A percentile compares a stretch with the other conserved stretches of the same genome.
Conservation (phyloP, 148 eudicot genomes). For the Fagopyrum esculentum region DNA sequence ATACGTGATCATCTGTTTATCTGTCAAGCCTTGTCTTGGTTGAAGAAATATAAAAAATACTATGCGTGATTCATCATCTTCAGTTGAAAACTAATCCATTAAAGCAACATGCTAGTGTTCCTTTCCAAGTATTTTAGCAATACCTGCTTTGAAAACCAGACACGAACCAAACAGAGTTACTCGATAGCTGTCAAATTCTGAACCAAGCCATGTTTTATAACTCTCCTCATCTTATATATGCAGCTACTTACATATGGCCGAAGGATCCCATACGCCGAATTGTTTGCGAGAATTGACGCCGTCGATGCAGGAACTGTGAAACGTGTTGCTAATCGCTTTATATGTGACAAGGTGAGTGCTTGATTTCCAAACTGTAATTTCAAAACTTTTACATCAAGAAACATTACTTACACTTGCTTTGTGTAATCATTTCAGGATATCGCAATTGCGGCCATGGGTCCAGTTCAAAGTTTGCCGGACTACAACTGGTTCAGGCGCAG, state of each 20-base stretch:
- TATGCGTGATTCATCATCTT: too few species aligned
- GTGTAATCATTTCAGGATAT: constrained; percentile 42
- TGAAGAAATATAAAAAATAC: too few species aligned
- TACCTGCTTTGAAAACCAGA: too few species aligned
- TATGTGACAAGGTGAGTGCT: constrained; percentile 58
- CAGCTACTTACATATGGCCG: constrained; percentile 93
- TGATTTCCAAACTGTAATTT: background rate
- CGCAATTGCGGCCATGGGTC: constrained; percentile 74
- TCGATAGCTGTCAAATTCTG: too few species aligned
- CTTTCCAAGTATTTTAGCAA: too few species aligned
- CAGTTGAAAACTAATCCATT: too few species aligned
- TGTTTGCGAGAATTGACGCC: constrained; percentile 91
- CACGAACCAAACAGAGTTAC: too few species aligned
- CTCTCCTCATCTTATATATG: constrained; percentile 17
- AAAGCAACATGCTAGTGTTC: too few species aligned
- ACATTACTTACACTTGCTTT: background rate
- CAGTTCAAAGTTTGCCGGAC: constrained; percentile 70
- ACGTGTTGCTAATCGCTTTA: constrained; percentile 85
- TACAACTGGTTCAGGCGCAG: constrained; percentile 98
- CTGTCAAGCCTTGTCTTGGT: too few species aligned
- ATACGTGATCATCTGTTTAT: too few species aligned
- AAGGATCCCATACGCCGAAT: constrained; percentile 72
- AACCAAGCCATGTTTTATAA: background rate
- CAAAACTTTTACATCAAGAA: background rate
- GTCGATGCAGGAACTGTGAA: constrained; percentile 76